Evolutionary conservation across 1,284 basidiomycete species (phyloP), one percentile per base, ranked within the genome.

Genomic region (Sporisorium reilianum): DNA sequence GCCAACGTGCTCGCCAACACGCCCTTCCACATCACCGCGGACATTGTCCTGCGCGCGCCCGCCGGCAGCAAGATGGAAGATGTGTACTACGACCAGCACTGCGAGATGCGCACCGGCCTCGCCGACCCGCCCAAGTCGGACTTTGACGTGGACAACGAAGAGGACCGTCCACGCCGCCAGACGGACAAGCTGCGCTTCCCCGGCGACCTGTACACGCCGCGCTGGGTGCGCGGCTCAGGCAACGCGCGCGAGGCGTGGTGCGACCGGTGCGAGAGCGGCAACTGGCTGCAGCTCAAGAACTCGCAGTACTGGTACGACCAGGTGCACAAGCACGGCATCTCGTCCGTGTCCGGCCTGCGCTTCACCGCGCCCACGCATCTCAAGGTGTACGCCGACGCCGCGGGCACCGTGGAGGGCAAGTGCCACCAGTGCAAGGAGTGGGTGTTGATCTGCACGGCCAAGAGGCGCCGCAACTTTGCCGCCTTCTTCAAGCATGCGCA

Each of bases 291-390:
- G 56, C 50, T 80, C 22, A 80, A 80, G 55, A 78, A 74, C 45
- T 75, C 67, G 51, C 76, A 78, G 63, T 78, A 78, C 57, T 77
- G 78, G 78, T 80, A 78, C 53, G 78, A 80, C 54, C 67, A 77
- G 36, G 78, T 75, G 22, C 64, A 72, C 66, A 77, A 73, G 58
- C 78, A 80, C 46, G 78, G 78, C 38, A 74, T 80, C 65, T 70
- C 64, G 40, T 68, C 77, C 5, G 66, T 73, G 12, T 79, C 77
- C 2, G 78, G 78, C 12, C 49, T 70, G 16, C 52, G 73, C n/a
- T 80, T 77, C 42, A 70, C 68, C 8, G 71, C 78, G 11, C 78
- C 78, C 6, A 70, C 73, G 23, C 71, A 78, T 22, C 60, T 79
- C 44, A 70, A 74, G 42, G 56, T 73, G 22, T 76, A 77, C 42